Evolutionary conservation across 1,284 basidiomycete species (phyloP).

Genomic region (Sanghuangporus baumii): DNA sequence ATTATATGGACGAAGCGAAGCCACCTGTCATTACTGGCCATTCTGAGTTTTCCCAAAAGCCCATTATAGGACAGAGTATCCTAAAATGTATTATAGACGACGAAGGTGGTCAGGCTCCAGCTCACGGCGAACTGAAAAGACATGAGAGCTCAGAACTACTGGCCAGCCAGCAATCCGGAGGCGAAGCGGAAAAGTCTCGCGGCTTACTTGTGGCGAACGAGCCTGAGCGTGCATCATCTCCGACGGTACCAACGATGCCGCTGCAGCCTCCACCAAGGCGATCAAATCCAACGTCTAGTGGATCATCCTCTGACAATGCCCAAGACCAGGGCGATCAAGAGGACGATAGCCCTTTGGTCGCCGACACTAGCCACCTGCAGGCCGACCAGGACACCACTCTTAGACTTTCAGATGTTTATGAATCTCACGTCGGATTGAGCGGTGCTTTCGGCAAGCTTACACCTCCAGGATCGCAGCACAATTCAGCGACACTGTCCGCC

Average conservation of each 20-base stretch:
- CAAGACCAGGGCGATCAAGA: not conserved
- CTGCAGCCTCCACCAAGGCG: conserved; percentile 58
- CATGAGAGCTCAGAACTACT: not conserved
- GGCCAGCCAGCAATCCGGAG: not conserved
- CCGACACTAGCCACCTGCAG: not conserved
- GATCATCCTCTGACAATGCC: conserved; percentile 38
- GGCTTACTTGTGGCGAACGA: conserved; percentile 21
- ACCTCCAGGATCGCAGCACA: conserved; percentile 9
- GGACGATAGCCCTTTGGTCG: not conserved
- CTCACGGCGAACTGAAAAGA: not conserved
- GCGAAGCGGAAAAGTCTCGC: not conserved
- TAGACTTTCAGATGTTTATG: conserved; percentile 13
- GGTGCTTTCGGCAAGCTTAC: conserved; percentile 7
- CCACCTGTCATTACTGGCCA: not conserved
- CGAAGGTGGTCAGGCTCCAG: conserved; percentile 11
- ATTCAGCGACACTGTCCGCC: conserved; percentile 10
- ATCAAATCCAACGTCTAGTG: conserved; percentile 26
- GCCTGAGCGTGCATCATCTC: conserved; percentile 51
- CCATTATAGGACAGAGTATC: conserved; percentile 24
- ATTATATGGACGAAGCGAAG: not conserved
- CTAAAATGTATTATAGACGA: conserved; percentile 21
- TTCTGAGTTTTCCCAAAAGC: conserved; percentile 19
- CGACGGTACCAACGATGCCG: conserved; percentile 46
- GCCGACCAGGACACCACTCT: not conserved
- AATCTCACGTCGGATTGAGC: conserved; percentile 3